Evolutionary conservation across 2,329 filamentous ascomycete species (phyloP).

Genomic region (Ascochyta lentis): DNA sequence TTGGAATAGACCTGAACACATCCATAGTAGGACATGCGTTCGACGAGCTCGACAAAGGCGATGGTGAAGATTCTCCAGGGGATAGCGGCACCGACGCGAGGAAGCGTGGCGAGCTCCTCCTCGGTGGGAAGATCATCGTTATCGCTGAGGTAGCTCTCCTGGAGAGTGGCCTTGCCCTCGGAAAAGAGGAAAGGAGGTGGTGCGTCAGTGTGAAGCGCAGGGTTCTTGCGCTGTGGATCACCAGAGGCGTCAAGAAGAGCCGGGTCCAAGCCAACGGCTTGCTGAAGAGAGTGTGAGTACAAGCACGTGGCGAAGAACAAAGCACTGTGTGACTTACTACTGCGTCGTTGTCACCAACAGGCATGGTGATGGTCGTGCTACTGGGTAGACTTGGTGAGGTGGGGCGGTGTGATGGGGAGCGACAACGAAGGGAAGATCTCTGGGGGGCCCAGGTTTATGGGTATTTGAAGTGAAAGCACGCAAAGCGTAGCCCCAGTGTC

Average conservation of each 20-base stretch:
- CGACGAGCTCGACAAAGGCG: conserved; percentile 48
- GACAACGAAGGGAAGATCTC: conserved; percentile 24
- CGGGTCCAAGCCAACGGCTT: conserved; percentile 42
- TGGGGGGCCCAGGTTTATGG: conserved; percentile 16
- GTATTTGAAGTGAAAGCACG: conserved; percentile 20
- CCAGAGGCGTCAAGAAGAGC: conserved; percentile 43
- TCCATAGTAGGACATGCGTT: conserved; percentile 51
- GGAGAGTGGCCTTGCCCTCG: conserved; percentile 49
- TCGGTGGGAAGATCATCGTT: conserved; percentile 40
- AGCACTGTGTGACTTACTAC: conserved; percentile 27
- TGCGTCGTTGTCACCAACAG: conserved; percentile 34
- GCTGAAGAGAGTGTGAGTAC: conserved; percentile 28
- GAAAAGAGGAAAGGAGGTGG: conserved; percentile 40
- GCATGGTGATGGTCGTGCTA: conserved; percentile 32
- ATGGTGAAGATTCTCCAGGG: conserved; percentile 45
- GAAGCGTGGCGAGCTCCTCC: conserved; percentile 46
- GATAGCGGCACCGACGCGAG: conserved; percentile 43
- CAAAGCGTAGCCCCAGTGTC: conserved; percentile 16
- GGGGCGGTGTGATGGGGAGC: conserved; percentile 13
- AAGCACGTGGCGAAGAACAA: neutral
- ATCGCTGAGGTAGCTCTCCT: conserved; percentile 39
- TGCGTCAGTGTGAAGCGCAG: conserved; percentile 28
- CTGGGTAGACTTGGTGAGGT: conserved; percentile 13
- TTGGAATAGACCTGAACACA: conserved; percentile 48
- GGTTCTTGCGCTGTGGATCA: conserved; percentile 44